These are phyloP conservation scores for Penicillium sp. DNA, from an alignment of 2,329 filamentous ascomycete genomes.

Conservation along the genomic window DNA sequence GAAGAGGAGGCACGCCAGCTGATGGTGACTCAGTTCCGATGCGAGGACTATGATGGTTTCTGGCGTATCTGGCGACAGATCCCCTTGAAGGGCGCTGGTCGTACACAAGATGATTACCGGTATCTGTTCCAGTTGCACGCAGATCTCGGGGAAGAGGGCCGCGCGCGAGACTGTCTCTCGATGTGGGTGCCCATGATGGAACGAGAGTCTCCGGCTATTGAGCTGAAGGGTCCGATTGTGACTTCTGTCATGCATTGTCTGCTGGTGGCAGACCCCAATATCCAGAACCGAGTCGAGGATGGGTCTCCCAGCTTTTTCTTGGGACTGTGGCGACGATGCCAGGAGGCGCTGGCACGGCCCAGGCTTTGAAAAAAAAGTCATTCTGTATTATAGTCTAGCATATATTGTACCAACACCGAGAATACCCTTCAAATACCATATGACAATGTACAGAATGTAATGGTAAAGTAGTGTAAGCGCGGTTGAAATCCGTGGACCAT, in stretches of 20 bases:
- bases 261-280: constrained; percentile 59
- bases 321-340: constrained; percentile 35
- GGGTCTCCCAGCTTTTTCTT: constrained; percentile 26
- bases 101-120: constrained; percentile 62
- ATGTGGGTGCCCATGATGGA: constrained; percentile 66
- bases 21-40: constrained; percentile 45
- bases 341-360: constrained; percentile 23
- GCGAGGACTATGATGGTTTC: constrained; percentile 61
- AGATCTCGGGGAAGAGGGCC: constrained; percentile 48
- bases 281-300: constrained; percentile 43
- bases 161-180: constrained; percentile 58
- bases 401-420: constrained; percentile 18
- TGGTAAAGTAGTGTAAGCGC: background rate
- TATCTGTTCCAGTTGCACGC: constrained; percentile 60
- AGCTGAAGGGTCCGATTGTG: constrained; percentile 53
- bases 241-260: constrained; percentile 62
- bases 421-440: background rate
- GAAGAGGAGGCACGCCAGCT: constrained; percentile 38
- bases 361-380: constrained; percentile 7
- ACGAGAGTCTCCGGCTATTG: constrained; percentile 59
- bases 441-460: background rate
- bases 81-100: constrained; percentile 56
- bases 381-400: constrained; percentile 22
- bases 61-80: constrained; percentile 67
- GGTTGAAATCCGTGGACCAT: background rate